A percentile compares a stretch with the other conserved stretches of the same genome.
Conservation (phyloP, 805 yeast species). For the Cyberlindnera mycetangii region DNA sequence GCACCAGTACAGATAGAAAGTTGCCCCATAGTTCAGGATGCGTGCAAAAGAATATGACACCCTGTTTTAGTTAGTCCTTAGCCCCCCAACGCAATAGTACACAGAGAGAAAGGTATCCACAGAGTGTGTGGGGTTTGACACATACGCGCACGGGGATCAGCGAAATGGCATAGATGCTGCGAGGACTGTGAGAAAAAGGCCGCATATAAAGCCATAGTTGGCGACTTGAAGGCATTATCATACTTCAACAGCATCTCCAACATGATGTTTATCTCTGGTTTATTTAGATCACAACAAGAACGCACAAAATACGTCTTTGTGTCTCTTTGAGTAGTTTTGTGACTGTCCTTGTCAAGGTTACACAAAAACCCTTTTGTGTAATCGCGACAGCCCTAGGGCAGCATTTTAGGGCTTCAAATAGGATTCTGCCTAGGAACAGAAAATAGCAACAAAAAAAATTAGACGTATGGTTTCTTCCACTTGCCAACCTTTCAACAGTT, state of each 20-base stretch:
- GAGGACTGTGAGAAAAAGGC: neutral
- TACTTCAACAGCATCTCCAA: neutral
- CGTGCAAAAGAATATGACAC: constrained; percentile 1
- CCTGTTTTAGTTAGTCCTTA: too few species aligned
- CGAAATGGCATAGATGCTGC: neutral
- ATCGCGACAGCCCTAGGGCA: neutral
- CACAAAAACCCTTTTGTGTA: neutral
- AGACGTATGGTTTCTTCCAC: neutral
- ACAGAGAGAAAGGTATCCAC: neutral
- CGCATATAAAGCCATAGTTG: neutral
- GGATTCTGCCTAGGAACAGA: too few species aligned
- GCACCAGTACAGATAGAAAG: constrained; percentile 7
- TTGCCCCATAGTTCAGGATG: constrained; percentile 14
- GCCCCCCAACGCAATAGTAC: too few species aligned
- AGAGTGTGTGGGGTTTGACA: neutral
- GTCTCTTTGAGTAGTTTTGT: neutral
- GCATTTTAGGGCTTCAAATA: neutral
- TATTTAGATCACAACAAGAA: neutral
- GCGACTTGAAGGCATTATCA: neutral
- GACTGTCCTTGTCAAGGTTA: constrained; percentile 1
- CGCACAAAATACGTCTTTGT: neutral
- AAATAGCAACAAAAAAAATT: neutral
- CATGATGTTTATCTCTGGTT: neutral
- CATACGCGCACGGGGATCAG: constrained; percentile 1
- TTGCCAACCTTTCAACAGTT: too few species aligned